Percentiles rank a stretch among this genome's conserved stretches.
Conservation (phyloP, 2,329 filamentous ascomycete genomes). For the Dendrostoma leiphaemia region DNA sequence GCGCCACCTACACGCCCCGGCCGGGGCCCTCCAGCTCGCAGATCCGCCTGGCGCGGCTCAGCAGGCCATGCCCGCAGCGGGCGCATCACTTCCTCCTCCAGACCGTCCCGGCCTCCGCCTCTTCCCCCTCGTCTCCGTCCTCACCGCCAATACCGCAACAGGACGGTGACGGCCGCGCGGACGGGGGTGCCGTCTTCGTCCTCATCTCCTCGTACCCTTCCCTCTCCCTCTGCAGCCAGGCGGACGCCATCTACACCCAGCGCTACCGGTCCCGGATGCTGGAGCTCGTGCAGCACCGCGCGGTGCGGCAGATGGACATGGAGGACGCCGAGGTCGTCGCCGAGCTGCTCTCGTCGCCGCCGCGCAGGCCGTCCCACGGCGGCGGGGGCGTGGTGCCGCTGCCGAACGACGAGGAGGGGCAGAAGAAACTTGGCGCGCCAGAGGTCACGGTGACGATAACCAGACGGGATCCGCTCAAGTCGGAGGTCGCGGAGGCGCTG, state of each 20-base stretch:
- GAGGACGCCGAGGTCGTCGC: constrained; percentile 15
- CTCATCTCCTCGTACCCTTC: constrained; percentile 18
- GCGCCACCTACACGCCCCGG: constrained; percentile 12
- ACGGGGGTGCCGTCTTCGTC: constrained; percentile 4
- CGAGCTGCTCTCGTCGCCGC: constrained; percentile 1
- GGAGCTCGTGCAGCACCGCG: constrained; percentile 2
- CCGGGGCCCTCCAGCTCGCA: constrained; percentile 1
- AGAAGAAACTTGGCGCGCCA: neutral
- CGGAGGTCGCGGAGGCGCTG: constrained; percentile 10
- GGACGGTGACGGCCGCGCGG: neutral
- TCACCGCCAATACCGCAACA: neutral
- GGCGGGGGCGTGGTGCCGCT: too few relatives aligned
- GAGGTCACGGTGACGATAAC: constrained; percentile 8
- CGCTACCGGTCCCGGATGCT: constrained; percentile 11
- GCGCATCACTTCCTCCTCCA: constrained; percentile 18
- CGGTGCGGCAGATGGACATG: constrained; percentile 12
- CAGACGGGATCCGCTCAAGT: constrained; percentile 4
- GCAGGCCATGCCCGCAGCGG: constrained; percentile 1
- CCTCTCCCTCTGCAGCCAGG: constrained; percentile 16
- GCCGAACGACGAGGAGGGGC: neutral
- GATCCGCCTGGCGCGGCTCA: constrained; percentile 5
- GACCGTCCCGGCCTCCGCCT: neutral
- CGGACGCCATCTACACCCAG: constrained; percentile 13
- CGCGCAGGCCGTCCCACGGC: too few relatives aligned
- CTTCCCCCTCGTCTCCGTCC: too few relatives aligned